Conservation (phyloP, 2,329 filamentous ascomycete species). For the Diaporthe sp. region DNA sequence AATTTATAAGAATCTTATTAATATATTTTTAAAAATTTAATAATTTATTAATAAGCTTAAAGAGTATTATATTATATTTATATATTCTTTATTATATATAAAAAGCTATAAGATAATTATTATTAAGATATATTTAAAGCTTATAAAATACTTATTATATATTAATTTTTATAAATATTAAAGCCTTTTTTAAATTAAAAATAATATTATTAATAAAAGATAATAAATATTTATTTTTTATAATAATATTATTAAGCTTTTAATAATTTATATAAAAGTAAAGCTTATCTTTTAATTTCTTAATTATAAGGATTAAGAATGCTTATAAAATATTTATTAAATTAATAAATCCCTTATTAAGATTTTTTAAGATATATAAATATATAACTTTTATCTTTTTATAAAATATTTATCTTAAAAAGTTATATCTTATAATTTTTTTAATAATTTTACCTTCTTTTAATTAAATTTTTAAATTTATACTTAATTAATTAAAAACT, state of each 20-base stretch:
- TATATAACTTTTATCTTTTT: background rate
- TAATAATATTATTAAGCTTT: no score
- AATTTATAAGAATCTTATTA: background rate
- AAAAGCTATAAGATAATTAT: background rate
- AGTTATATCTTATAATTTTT: background rate
- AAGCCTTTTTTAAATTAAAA: background rate
- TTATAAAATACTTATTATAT: no score
- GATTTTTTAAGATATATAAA: background rate
- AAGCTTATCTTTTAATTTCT: no score
- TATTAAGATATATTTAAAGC: background rate
- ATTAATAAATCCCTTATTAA: constrained; percentile 32
- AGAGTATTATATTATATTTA: background rate
- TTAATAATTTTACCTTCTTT: no score
- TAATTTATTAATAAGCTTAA: background rate
- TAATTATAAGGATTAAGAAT: no score
- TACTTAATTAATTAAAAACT: no score
- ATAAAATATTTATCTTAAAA: background rate
- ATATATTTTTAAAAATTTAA: background rate
- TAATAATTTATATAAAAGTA: no score
- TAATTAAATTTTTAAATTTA: no score
- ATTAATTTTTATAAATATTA: background rate
- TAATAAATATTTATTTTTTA: no score
- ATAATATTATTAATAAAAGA: no score
- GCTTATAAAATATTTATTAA: no score
- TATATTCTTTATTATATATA: background rate